Conservation (phyloP, 1,139 yeast genomes). For the Candida sp. region DNA sequence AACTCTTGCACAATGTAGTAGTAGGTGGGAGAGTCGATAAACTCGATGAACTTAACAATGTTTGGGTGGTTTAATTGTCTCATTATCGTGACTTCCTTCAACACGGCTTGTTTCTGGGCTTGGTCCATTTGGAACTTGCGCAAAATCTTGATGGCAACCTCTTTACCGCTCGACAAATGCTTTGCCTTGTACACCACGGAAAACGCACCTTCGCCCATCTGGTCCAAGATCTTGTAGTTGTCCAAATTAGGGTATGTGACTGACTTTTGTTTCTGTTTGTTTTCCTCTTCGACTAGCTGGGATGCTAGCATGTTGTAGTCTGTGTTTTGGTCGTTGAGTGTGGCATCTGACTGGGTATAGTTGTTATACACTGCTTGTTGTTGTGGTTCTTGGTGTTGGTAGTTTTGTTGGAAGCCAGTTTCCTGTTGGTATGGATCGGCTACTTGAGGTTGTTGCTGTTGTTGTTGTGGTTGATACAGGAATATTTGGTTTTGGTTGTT, state of each 20-base stretch:
- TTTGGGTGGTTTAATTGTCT: slow-evolving; percentile 55
- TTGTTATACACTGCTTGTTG: slow-evolving; percentile 12
- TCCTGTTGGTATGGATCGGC: slow-evolving; percentile 6
- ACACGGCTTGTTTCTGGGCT: slow-evolving; percentile 55
- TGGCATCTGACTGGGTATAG: slow-evolving; percentile 10
- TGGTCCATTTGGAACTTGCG: slow-evolving; percentile 59
- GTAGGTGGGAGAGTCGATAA: slow-evolving; percentile 50
- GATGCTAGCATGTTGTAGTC: slow-evolving; percentile 56
- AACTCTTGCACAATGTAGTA: slow-evolving; percentile 60
- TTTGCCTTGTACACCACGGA: slow-evolving; percentile 83
- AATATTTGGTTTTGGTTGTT: background rate
- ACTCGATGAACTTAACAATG: slow-evolving; percentile 51
- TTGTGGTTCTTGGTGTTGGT: slow-evolving; percentile 5
- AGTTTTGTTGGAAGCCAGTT: background rate
- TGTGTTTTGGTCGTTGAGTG: slow-evolving; percentile 13
- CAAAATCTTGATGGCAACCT: slow-evolving; percentile 72
- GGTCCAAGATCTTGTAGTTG: slow-evolving; percentile 60
- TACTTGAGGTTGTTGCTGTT: slow-evolving; percentile 8
- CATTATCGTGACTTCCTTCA: slow-evolving; percentile 65
- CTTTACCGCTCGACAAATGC: slow-evolving; percentile 43
- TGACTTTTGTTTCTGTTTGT: slow-evolving; percentile 35
- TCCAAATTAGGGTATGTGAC: slow-evolving; percentile 49
- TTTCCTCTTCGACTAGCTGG: slow-evolving; percentile 68
- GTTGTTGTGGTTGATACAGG: background rate
- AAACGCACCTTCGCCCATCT: slow-evolving; percentile 94